Evolutionary conservation across 306 rosid species (phyloP), one percentile per base, ranked within the genome.

Genomic region (Pterocarpus macrocarpus): DNA sequence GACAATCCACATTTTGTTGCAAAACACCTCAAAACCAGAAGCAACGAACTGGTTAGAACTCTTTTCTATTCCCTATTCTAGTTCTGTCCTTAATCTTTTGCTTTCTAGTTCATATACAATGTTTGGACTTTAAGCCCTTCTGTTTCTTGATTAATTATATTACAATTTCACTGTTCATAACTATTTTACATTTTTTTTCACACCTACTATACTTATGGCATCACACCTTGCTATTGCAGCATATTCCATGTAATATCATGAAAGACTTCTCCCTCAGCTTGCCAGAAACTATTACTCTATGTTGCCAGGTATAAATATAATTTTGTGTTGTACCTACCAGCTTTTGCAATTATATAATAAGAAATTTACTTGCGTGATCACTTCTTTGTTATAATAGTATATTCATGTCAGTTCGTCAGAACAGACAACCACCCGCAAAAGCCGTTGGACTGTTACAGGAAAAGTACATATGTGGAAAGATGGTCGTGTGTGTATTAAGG

Each of bases 21-120:
- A 9, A 75, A 58, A 33, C 3, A 1, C n/a, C 1, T 10, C 10
- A 28, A 5, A 69, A 3, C 0, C 14, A 63, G 84, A 64, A 36
- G 15, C 28, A 84, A 84, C 0, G 78, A 84, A 76, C 50, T 84
- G 81, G 87, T 84, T 45, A 80, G 32, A 32, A 79, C 66, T 73
- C 41, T 73, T 49, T 45, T 34, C 5, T 65, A 9, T 71, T 6
- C 9, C 50, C 5, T 77, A 13, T 35, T 63, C 61, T 65, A 17
- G 12, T 66, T 56, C 33, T 74, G 1, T 57, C 30, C 30, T 8
- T 22, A 22, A 22, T 64, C 22, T 33, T 44, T 1, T 33, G 14
- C 36, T 52, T 38, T 10, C 12, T 34, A 22, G 30, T 12, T 47
- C 53, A 47, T 11, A 47, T 47, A 14, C 9, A 22, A 9, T 47